These are phyloP conservation scores for Clitocybe nebularis DNA, from an alignment of 1,284 basidiomycete species.

Conservation along the genomic window DNA sequence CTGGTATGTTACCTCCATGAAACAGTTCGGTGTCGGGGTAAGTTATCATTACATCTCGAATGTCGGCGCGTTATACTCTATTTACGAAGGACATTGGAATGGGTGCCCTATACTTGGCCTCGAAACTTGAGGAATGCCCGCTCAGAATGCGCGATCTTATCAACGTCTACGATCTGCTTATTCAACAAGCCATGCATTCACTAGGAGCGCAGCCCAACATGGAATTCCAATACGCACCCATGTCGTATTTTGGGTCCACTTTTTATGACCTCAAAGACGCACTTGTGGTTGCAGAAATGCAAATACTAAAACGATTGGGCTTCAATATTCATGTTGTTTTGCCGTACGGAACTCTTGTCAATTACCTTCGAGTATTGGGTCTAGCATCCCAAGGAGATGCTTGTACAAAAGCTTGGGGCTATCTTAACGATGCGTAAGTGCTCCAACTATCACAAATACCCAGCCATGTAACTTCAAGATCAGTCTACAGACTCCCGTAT, in stretches of 20 bases:
- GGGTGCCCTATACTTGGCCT: constrained; percentile 91
- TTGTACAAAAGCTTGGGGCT: constrained; percentile 83
- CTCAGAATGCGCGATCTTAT: constrained; percentile 90
- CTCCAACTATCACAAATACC: constrained; percentile 5
- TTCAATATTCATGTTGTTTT: constrained; percentile 88
- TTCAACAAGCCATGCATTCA: constrained; percentile 56
- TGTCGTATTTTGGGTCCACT: constrained; percentile 79
- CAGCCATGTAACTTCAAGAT: constrained; percentile 9
- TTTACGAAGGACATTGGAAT: constrained; percentile 79
- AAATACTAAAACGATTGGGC: constrained; percentile 89
- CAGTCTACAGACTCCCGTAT: constrained; percentile 88
- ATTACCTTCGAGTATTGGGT: constrained; percentile 90
- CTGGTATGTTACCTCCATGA: constrained; percentile 94
- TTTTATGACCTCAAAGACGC: constrained; percentile 91
- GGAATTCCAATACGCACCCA: constrained; percentile 73
- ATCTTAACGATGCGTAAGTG: constrained; percentile 85
- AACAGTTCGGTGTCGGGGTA: constrained; percentile 88
- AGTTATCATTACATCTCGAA: constrained; percentile 24
- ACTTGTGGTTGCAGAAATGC: constrained; percentile 94
- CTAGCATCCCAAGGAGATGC: constrained; percentile 68
- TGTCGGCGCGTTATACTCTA: constrained; percentile 1
- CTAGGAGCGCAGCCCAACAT: constrained; percentile 28
- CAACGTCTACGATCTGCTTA: constrained; percentile 88
- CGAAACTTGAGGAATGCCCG: constrained; percentile 94
- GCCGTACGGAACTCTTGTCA: constrained; percentile 93